Percentiles rank a stretch among this genome's conserved stretches.
Evolutionary conservation across 2,329 filamentous ascomycete genomes (phyloP).

Genomic region (Magnaporthales sp.): DNA sequence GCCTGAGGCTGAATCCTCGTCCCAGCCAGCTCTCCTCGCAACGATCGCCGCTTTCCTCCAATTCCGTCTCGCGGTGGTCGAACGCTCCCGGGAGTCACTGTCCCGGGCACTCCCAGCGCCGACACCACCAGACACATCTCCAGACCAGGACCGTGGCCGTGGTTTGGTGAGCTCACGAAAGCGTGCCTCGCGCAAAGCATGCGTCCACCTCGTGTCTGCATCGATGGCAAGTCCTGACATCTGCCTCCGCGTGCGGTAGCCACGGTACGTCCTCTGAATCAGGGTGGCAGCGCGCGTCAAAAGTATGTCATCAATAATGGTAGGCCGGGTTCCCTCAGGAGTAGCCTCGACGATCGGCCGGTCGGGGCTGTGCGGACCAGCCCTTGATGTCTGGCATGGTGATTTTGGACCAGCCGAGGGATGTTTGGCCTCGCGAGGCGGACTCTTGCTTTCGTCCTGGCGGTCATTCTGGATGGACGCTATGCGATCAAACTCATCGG

Average conservation of each 20-base stretch:
- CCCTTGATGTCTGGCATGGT: background rate
- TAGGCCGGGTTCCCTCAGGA: background rate
- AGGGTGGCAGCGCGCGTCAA: conserved; percentile 40
- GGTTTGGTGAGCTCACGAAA: conserved; percentile 43
- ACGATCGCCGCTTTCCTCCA: conserved; percentile 71
- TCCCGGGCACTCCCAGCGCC: conserved; percentile 9
- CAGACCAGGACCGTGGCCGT: conserved; percentile 20
- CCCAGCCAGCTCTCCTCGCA: conserved; percentile 59
- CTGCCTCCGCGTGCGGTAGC: conserved; percentile 64
- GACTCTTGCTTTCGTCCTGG: conserved; percentile 33
- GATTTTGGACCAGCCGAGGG: background rate
- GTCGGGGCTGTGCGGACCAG: background rate
- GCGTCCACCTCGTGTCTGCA: conserved; percentile 62
- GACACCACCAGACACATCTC: background rate
- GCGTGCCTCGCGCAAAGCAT: conserved; percentile 51
- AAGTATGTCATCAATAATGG: conserved; percentile 13
- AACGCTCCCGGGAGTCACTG: background rate
- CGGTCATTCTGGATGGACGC: conserved; percentile 36
- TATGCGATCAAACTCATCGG: conserved; percentile 38
- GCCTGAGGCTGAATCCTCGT: conserved; percentile 20
- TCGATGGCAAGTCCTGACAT: conserved; percentile 60
- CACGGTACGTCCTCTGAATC: conserved; percentile 67
- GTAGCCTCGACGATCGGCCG: background rate
- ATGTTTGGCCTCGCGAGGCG: conserved; percentile 24
- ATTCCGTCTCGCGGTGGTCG: conserved; percentile 46